Evolutionary conservation across 177 flowering plant species (phyloP).

Genomic region (Vitis hybrid): DNA sequence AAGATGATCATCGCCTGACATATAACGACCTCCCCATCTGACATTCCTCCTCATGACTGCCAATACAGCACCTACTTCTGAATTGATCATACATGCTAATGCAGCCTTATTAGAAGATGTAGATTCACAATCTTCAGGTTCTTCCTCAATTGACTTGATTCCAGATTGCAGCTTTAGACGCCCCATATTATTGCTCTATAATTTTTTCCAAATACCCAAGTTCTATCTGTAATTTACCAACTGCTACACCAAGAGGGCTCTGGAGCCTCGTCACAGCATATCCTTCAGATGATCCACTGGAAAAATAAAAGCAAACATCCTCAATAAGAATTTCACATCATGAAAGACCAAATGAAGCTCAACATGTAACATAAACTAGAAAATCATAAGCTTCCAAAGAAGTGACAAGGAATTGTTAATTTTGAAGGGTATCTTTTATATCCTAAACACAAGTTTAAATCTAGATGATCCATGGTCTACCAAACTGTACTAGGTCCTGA

Average conservation of each 20-base stretch:
- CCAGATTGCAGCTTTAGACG: constrained; percentile 64
- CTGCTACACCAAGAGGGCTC: not conserved
- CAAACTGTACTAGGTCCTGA: too few species aligned
- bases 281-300: constrained; percentile 3
- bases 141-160: constrained; percentile 67
- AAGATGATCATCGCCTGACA: constrained; percentile 77
- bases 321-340: too few species aligned
- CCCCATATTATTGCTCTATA: constrained; percentile 46
- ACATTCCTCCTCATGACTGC: constrained; percentile 92
- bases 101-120: constrained; percentile 43
- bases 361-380: not conserved
- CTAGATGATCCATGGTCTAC: too few species aligned
- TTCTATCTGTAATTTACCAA: not conserved
- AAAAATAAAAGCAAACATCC: not conserved
- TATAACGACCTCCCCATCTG: constrained; percentile 82
- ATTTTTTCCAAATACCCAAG: constrained; percentile 5
- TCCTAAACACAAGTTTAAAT: too few species aligned
- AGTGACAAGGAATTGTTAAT: too few species aligned
- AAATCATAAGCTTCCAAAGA: not conserved
- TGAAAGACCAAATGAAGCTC: not conserved
- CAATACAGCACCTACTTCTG: constrained; percentile 83
- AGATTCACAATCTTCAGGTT: constrained; percentile 54
- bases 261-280: constrained; percentile 4
- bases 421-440: too few species aligned
- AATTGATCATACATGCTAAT: constrained; percentile 71